Base-by-base conservation (phyloP, 257 asterid genomes). In the Lavandula angustifolia region DNA sequence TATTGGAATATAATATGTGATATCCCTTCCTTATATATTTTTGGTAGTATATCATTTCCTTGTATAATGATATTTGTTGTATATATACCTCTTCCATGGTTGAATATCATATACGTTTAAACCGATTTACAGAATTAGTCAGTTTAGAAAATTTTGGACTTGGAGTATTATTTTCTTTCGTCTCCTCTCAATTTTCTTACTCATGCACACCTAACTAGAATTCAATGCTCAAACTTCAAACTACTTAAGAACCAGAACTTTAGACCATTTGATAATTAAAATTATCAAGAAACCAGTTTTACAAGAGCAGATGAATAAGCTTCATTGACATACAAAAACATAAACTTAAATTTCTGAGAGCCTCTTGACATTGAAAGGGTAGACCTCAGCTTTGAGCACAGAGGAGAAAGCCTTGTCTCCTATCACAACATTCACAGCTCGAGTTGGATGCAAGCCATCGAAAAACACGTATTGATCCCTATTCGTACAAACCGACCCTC, bases 401-500 rank as follows among this genome's bases (percentile, higher is more conserved):
- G 96, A 88, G 14, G 38, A 37, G 66, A 72, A 79, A 22, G 95
- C 96, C 79, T 82, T 86, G 4, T 61, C 66, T 12, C 87, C 95
- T 8, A 88, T 67, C 55, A 78, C 71, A 10, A 8, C 46, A 44
- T 88, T 86, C 7, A 82, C 92, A 48, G 95, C 92, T 73, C 84
- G 79, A 3, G 96, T 88, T 35, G 90, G 27, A 22, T 22, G 27
- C 27, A 22, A 22, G 27, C 27, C 27, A 22, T 22, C 27, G 60
- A 88, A 88, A 58, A 29, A 88, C 1, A 86, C 87, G 50, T 74
- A 75, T 3, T 64, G 69, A 3, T 69, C 67, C 56, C 95, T 82
- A 35, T 72, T 73, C 0, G 37, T 18, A 52, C 96, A 86, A 47
- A 72, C 44, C 6, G 78, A 49, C 2, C 92, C 27, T 37, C 78